These are phyloP conservation scores for Prototheca wickerhamii DNA, from an alignment of 163 green algal genomes.

Conservation along the genomic window DNA sequence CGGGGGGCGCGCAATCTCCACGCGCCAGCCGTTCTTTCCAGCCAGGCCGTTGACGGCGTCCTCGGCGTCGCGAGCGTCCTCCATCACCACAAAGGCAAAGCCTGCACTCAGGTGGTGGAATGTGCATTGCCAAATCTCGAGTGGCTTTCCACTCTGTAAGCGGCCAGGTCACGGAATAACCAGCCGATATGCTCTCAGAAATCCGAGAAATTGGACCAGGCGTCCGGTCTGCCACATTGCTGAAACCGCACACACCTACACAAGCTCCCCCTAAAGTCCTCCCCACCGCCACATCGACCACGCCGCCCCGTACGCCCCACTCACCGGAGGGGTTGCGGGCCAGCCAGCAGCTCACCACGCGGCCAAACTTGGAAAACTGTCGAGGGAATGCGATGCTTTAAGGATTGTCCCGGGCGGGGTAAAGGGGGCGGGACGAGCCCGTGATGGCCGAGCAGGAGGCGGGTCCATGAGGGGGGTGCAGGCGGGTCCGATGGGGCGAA, in stretches of 20 bases:
- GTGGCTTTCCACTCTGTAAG: not conserved
- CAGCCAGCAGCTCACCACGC: conserved; percentile 4
- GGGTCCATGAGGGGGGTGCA: too few species aligned
- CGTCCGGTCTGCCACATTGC: too few species aligned
- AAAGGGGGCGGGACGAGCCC: not conserved
- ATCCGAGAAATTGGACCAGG: too few species aligned
- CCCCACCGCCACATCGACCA: not conserved
- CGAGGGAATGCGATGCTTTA: not conserved
- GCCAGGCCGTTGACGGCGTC: conserved; percentile 64
- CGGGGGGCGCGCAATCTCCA: conserved; percentile 15
- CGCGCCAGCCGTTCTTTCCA: conserved; percentile 29
- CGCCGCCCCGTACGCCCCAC: not conserved
- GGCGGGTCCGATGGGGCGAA: not conserved
- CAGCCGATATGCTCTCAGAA: too few species aligned
- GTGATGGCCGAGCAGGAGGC: not conserved
- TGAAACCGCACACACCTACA: too few species aligned
- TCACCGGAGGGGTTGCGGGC: conserved; percentile 13
- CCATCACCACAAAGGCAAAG: conserved; percentile 79
- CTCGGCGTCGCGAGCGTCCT: conserved; percentile 67
- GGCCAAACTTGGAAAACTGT: conserved; percentile 18
- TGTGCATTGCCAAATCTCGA: not conserved
- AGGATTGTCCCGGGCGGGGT: too few species aligned
- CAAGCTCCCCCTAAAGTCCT: not conserved
- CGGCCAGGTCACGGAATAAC: not conserved
- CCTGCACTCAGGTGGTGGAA: conserved; percentile 30